A percentile compares a stretch with the other conserved stretches of the same genome.
These are phyloP conservation scores for Petasospora fabianii DNA, from an alignment of 1,139 yeast species.

Conservation along the genomic window DNA sequence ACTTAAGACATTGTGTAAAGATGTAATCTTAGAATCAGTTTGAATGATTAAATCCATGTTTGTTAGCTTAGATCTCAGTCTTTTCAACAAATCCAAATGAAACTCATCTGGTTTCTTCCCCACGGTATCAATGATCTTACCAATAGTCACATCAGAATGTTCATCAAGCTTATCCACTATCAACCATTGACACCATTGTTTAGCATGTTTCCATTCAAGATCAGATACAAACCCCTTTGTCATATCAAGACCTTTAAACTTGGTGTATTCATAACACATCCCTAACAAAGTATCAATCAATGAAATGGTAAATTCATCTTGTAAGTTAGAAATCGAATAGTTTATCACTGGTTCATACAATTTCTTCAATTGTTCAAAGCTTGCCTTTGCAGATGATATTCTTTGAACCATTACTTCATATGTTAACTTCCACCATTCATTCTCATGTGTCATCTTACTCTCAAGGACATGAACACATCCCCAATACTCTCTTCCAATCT, in stretches of 20 bases:
- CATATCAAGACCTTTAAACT: constrained; percentile 12
- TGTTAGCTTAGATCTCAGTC: constrained; percentile 1
- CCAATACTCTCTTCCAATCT: constrained; percentile 41
- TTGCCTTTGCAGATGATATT: constrained; percentile 15
- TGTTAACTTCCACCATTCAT: constrained; percentile 9
- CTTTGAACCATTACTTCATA: constrained; percentile 12
- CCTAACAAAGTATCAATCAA: constrained; percentile 25
- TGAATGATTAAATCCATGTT: not conserved
- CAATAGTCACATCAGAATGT: constrained; percentile 1
- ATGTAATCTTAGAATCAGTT: constrained; percentile 1
- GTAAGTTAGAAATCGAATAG: constrained; percentile 10
- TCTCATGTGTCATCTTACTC: constrained; percentile 6
- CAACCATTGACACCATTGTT: constrained; percentile 18
- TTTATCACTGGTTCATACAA: constrained; percentile 31
- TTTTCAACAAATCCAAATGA: constrained; percentile 8
- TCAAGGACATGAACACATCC: constrained; percentile 30
- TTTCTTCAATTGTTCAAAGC: constrained; percentile 23
- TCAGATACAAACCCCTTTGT: not conserved
- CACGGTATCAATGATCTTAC: constrained; percentile 11
- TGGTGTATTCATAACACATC: constrained; percentile 15
- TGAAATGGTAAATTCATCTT: constrained; percentile 8
- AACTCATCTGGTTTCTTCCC: constrained; percentile 14
- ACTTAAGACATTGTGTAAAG: not conserved
- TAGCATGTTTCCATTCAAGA: constrained; percentile 8
- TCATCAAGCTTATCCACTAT: constrained; percentile 6